Base-by-base conservation (phyloP, 305 asterid genomes). In the Fraxinus albicans region DNA sequence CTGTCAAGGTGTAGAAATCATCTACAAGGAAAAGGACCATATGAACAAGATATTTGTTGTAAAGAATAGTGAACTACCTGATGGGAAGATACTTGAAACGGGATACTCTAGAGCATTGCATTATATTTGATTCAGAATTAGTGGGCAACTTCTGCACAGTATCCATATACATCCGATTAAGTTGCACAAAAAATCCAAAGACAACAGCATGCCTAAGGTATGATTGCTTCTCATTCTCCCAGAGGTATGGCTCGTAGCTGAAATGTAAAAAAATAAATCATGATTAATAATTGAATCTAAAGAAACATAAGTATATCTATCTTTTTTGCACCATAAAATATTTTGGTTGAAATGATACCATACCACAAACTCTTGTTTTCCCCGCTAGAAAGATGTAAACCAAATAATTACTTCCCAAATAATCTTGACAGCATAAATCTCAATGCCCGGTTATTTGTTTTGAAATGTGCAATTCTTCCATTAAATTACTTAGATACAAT, bases 51-150 rank as follows among this genome's bases (percentile, higher is more conserved):
- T 63, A 67, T 73, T 36, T 79, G 73, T 29, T 67, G 63, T 6
- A 53, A 85, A 84, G 87, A 86, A 82, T 50, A 84, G 29, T 42
- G 77, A 75, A 42, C 84, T 82, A 96, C 99, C 98, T 96, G 93
- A 96, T 95, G 82, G 98, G 98, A 84, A 96, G 97, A 89, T 96
- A 96, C 84, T 94, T 96, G 90, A 95, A 96, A 84, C 98, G 98
- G 82, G 98, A 96, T 60, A 96, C 98, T 74, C 88, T 85, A 35
- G 99, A 96, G 91, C 99, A 96, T 81, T 95, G 92, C 99, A 96
- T 91, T 84, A 94, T 91, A 88, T 96, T 96, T 85, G 99, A 96
- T 83, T 95, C 98, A 25, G 98, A 90, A 89, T 94, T 95, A 79
- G 96, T 90, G 73, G 95, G 92, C 79, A 91, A 90, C 90, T 95